Percentiles rank a stretch among this genome's conserved stretches.
These are phyloP conservation scores for Persicaria maculosa DNA, from an alignment of 148 eudicot species.

Conservation along the genomic window DNA sequence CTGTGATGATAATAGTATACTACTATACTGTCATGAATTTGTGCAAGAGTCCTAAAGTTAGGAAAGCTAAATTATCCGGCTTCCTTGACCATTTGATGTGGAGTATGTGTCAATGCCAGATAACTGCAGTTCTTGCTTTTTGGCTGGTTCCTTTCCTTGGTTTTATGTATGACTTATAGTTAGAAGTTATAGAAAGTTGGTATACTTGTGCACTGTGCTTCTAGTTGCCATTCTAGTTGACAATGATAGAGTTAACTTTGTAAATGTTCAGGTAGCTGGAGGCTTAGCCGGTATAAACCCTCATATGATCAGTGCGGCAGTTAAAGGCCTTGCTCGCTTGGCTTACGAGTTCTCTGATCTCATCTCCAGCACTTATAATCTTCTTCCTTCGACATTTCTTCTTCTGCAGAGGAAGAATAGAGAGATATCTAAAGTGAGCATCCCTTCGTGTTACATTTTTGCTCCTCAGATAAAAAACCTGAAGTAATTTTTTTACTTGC, in stretches of 20 bases:
- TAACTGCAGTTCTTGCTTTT: no score
- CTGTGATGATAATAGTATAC: no score
- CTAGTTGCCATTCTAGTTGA: background rate
- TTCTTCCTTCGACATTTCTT: constrained; percentile 78
- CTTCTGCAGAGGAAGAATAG: constrained; percentile 76
- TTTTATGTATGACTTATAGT: no score
- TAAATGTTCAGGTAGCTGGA: constrained; percentile 58
- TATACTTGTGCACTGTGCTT: background rate
- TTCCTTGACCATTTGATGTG: background rate
- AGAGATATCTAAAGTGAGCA: constrained; percentile 68
- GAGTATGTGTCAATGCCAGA: background rate
- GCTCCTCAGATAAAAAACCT: background rate
- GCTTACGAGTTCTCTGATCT: constrained; percentile 93
- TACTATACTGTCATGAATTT: background rate
- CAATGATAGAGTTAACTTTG: background rate
- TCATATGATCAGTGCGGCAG: constrained; percentile 95
- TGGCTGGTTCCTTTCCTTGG: no score
- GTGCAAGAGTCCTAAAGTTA: no score
- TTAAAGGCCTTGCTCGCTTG: constrained; percentile 96
- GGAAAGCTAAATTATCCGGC: background rate
- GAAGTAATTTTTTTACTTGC: no score
- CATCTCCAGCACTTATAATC: constrained; percentile 57
- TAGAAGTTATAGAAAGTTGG: no score
- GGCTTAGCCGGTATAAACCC: constrained; percentile 84
- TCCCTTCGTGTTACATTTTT: no score